Base-by-base conservation (phyloP, 805 yeast genomes). In the Saccharomycopsis vini region DNA sequence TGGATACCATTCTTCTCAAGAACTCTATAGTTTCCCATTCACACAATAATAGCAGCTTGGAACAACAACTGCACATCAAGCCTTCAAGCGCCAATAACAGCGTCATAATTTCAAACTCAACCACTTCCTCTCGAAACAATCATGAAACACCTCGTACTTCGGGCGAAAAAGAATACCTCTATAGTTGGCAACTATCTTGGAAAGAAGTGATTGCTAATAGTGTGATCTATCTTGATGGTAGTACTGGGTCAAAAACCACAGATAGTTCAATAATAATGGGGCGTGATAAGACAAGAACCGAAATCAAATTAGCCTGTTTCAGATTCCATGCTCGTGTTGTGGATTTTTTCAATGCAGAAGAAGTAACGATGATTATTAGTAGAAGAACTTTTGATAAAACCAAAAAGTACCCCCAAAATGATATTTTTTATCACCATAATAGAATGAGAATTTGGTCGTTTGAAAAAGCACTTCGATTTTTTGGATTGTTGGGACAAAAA, bases 401-500 rank as follows among this genome's bases (percentile, higher is more conserved):
- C 49, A 56, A 53, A 33, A 67, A 58, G 10, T 74, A 79, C 56
- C 49, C 61, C 53, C 61, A 73, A 51, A 56, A 61, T 46, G 95
- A 89, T 58, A 77, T 86, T 6, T 72, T 87, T 52, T 67, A 73
- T 4, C 59, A 63, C 26, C 68, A 66, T 39, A 71, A 69, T 42
- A 77, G 75, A 48, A 73, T 82, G 60, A 86, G 89, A 59, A 82
- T 89, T 20, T 90, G 97, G 96, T 76, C 81, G 32, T 79, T 75
- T 54, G 95, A 86, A 44, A 90, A 89, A 60, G 87, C 89, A 2
- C 73, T 78, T 54, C 66, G 95, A 41, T 89, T 89, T 56, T 69
- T 88, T 59, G 73, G 70, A 49, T 76, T 84, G 59, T 63, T 84
- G 54, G 78, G 23, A n/a, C 34, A 19, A 15, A 13, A 29, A 18